These are phyloP conservation scores for Nigrograna mackinnonii DNA, from an alignment of 2,329 filamentous ascomycete genomes.

Conservation along the genomic window DNA sequence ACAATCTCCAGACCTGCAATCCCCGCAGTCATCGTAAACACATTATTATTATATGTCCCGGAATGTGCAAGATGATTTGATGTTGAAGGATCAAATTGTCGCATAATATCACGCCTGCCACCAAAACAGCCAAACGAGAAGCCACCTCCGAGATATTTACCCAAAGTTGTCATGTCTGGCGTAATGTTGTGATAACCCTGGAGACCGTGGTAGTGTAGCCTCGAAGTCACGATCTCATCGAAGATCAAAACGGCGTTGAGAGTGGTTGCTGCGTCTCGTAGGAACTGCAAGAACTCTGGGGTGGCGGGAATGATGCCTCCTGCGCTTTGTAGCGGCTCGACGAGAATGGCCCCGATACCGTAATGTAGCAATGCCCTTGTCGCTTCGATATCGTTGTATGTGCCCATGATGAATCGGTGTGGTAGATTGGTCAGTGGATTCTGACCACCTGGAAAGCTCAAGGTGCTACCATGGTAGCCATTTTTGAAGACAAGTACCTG, in stretches of 20 bases:
- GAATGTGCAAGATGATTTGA: slow-evolving; percentile 53
- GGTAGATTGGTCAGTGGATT: slow-evolving; percentile 45
- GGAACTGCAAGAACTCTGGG: slow-evolving; percentile 52
- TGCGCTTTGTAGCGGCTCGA: slow-evolving; percentile 67
- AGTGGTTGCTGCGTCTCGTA: slow-evolving; percentile 51
- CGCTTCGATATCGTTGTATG: slow-evolving; percentile 61
- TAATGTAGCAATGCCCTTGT: slow-evolving; percentile 44
- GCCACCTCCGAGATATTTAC: slow-evolving; percentile 68
- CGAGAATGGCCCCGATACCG: slow-evolving; percentile 61
- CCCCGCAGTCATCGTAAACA: slow-evolving; percentile 3
- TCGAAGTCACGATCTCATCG: slow-evolving; percentile 56
- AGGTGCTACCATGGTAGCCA: slow-evolving; percentile 57
- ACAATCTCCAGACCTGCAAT: slow-evolving; percentile 1
- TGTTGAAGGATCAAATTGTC: slow-evolving; percentile 43
- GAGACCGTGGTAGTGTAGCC: background rate
- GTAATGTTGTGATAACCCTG: background rate
- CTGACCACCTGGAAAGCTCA: slow-evolving; percentile 45
- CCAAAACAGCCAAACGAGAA: slow-evolving; percentile 68
- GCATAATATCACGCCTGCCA: slow-evolving; percentile 60
- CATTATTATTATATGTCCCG: slow-evolving; percentile 69
- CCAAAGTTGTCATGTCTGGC: slow-evolving; percentile 57
- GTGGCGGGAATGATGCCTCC: slow-evolving; percentile 59
- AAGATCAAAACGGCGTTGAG: slow-evolving; percentile 63
- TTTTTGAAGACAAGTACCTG: slow-evolving; percentile 47
- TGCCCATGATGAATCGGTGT: slow-evolving; percentile 58